Evolutionary conservation across 1,139 yeast genomes (phyloP), one percentile per base, ranked within the genome.

Genomic region (Yamadazyma buinensis): DNA sequence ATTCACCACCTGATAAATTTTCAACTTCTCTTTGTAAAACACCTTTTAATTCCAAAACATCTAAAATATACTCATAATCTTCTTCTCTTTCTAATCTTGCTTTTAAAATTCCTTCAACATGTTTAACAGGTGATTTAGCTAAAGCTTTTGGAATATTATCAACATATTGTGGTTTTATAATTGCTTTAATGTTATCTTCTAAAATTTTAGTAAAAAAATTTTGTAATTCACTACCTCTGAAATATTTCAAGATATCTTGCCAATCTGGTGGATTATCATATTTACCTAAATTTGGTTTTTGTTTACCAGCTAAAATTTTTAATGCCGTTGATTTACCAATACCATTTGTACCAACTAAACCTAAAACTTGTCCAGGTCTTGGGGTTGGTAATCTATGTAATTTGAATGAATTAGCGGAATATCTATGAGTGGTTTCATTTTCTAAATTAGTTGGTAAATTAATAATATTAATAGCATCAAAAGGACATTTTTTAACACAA

Each of bases 331-430:
- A 84, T 60, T 92, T 92, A 53, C 98, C 98, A 55, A 92, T 92
- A 87, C 98, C 98, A 72, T 92, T 92, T 40, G 97, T 86, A 56
- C 98, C 98, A 33, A 92, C 98, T 50, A 92, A 75, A 46, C 98
- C 98, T 48, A 92, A 74, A 31, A 92, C 98, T 66, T 92, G 98
- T 40, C 97, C 98, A 6, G 98, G 97, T 67, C 98, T 84, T 47
- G 98, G 98, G 40, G 96, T 90, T 15, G 98, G 98, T 52, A 92
- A 74, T 62, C 98, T 79, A 61, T 92, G 98, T 54, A 92, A 76
- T 65, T 92, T 92, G 80, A 92, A 92, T 33, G 97, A 87, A 64
- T 92, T 92, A 39, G 97, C 98, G 32, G 97, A 86, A 63, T 92
- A 92, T 72, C 98, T 81, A 63, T 92, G 97, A 27, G 97, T 88